These are phyloP conservation scores for Acanthochlamys bracteata DNA, from an alignment of 106 monocot genomes.

Conservation along the genomic window DNA sequence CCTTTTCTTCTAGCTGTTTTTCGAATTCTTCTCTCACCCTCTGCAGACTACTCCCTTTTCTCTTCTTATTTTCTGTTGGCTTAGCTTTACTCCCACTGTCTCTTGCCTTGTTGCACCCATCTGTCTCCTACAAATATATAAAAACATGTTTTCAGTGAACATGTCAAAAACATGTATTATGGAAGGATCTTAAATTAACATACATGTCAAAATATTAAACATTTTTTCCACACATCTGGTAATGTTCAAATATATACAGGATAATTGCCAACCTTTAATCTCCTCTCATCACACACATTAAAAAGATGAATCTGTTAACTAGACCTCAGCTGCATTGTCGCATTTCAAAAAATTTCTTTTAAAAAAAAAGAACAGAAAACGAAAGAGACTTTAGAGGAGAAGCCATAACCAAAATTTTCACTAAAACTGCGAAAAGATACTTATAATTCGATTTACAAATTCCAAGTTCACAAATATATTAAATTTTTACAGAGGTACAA, in stretches of 20 bases:
- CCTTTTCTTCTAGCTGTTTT: slow-evolving; percentile 50
- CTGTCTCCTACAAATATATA: slow-evolving; percentile 13
- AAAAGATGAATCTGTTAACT: too few relatives aligned
- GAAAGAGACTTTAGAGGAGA: not conserved
- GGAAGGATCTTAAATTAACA: not conserved
- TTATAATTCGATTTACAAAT: too few relatives aligned
- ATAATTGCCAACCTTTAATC: too few relatives aligned
- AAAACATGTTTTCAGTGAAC: not conserved
- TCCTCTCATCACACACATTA: too few relatives aligned
- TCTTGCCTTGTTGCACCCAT: too few relatives aligned
- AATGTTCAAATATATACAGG: not conserved
- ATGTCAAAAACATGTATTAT: not conserved
- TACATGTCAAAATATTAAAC: not conserved
- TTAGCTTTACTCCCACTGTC: slow-evolving; percentile 6
- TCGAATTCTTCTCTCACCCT: slow-evolving; percentile 66
- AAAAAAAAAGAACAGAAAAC: not conserved
- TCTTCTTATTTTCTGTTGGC: slow-evolving; percentile 36
- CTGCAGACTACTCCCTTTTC: slow-evolving; percentile 25
- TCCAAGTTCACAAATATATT: not conserved
- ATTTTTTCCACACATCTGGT: not conserved
- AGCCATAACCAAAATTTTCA: too few relatives aligned
- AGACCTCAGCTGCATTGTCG: too few relatives aligned
- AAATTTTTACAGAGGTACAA: not conserved
- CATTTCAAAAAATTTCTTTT: not conserved
- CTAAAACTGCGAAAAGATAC: too few relatives aligned